Evolutionary conservation across 2,329 filamentous ascomycete genomes (phyloP), one percentile per base, ranked within the genome.

Genomic region (Paecilomyces niveus): DNA sequence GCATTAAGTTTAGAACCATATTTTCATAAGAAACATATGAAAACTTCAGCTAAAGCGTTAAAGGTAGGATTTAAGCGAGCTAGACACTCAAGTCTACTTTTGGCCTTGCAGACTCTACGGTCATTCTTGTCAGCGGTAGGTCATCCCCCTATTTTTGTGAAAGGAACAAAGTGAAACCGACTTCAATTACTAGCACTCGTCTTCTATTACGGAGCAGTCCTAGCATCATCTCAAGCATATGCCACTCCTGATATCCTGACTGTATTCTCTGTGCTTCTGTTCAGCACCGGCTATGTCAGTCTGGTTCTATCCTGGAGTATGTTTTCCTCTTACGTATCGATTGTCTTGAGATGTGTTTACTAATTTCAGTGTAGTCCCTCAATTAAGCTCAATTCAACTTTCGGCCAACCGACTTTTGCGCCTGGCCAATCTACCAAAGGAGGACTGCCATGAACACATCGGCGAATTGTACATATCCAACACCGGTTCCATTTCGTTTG

Each of bases 251-350:
- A 81, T 1, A 82, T 94, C 18, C 76, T 96, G 29, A 84, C 88
- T 60, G 89, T 94, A 0, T 86, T 94, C 65, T 89, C 92, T 33
- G 81, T 96, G 56, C 81, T 97, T 1, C 81, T 96, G n/a, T 89
- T 97, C 69, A 88, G 89, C 61, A 84, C 96, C 58, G 85, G 87
- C 10, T 90, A 88, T 10, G 84, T 89, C 1, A 85, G 85, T 35
- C 81, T 81, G 32, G 84, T 94, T 57, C 75, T 95, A 18, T 81
- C 83, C 54, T 87, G 87, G 67, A 85, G 77, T 79, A 64, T 62
- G 73, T 63, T 18, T 33, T 54, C 13, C 33, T 22, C 7, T 21
- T 31, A 3, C n/a, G 33, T 18, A 8, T 45, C 22, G 18, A 11
- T 52, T 52, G 24, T 10, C 9, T 33, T 33, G 6, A 29, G 9